Evolutionary conservation across 768 basidiomycete genomes (phyloP).

Genomic region (Lentinula edodes): DNA sequence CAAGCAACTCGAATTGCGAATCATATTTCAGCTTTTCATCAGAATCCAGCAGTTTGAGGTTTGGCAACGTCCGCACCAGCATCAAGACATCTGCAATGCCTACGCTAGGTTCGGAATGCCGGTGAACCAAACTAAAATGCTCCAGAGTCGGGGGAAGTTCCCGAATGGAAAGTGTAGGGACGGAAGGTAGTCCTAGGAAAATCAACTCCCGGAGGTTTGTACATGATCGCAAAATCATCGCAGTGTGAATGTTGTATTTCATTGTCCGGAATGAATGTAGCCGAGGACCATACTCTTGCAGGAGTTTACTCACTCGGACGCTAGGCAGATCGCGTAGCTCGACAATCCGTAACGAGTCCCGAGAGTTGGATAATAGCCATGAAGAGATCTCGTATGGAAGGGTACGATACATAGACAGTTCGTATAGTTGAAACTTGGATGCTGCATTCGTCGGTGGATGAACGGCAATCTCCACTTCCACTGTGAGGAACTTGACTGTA

Average conservation of each 20-base stretch:
- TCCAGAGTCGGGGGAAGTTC: slow-evolving; percentile 32
- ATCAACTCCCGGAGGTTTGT: slow-evolving; percentile 33
- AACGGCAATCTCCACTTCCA: slow-evolving; percentile 31
- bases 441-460: slow-evolving; percentile 21
- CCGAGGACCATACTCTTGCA: slow-evolving; percentile 23
- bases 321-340: slow-evolving; percentile 34
- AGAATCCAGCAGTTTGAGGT: slow-evolving; percentile 30
- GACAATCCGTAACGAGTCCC: slow-evolving; percentile 28
- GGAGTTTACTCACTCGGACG: slow-evolving; percentile 13
- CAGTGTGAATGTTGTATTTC: slow-evolving; percentile 25
- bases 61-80: slow-evolving; percentile 26
- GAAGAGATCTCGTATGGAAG: slow-evolving; percentile 20
- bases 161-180: slow-evolving; percentile 21
- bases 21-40: slow-evolving; percentile 17
- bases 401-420: slow-evolving; percentile 32
- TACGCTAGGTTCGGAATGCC: slow-evolving; percentile 13
- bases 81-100: slow-evolving; percentile 20
- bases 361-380: slow-evolving; percentile 35
- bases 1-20: slow-evolving; percentile 18
- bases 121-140: slow-evolving; percentile 33
- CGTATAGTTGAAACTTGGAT: slow-evolving; percentile 26
- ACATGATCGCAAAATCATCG: slow-evolving; percentile 29
- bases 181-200: slow-evolving; percentile 27
- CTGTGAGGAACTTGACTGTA: slow-evolving; percentile 28
- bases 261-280: slow-evolving; percentile 40